Percentiles rank a stretch among this genome's conserved stretches.
Conservation (phyloP, 129 eudicot genomes). For the Centrapalus pauciflorus region DNA sequence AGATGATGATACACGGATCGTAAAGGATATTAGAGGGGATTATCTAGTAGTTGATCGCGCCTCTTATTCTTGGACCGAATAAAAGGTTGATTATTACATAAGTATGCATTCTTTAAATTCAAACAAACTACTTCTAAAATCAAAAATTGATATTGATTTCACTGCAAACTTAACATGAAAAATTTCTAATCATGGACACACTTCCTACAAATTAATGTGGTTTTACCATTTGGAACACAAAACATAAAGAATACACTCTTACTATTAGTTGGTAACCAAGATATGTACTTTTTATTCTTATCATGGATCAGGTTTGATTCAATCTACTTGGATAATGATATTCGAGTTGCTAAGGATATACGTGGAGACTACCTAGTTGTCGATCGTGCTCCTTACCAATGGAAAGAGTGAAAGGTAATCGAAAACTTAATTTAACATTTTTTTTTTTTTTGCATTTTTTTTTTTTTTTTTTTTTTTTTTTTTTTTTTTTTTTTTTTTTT, state of each 20-base stretch:
- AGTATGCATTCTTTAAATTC: not conserved
- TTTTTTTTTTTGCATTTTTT: not conserved
- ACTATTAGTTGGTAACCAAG: not conserved
- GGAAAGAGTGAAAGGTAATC: slow-evolving; percentile 45
- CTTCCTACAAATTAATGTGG: not conserved
- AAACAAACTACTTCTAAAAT: not conserved
- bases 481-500: not conserved
- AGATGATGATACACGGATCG: slow-evolving; percentile 82
- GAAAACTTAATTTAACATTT: not conserved
- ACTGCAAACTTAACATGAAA: not conserved
- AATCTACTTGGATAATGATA: slow-evolving; percentile 41
- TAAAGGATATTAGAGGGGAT: slow-evolving; percentile 83
- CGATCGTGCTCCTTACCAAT: slow-evolving; percentile 50
- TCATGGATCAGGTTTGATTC: slow-evolving; percentile 44
- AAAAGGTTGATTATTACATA: slow-evolving; percentile 20
- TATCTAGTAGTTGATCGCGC: slow-evolving; percentile 85
- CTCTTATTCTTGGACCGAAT: slow-evolving; percentile 84
- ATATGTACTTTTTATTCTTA: slow-evolving; percentile 13
- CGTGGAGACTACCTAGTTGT: slow-evolving; percentile 53
- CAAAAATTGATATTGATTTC: not conserved
- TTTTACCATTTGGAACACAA: not conserved
- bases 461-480: not conserved
- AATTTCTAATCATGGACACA: not conserved
- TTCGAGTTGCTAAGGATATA: slow-evolving; percentile 52
- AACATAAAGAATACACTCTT: not conserved